Conservation (phyloP, 2,329 filamentous ascomycete species). For the Verticillium klebahnii region DNA sequence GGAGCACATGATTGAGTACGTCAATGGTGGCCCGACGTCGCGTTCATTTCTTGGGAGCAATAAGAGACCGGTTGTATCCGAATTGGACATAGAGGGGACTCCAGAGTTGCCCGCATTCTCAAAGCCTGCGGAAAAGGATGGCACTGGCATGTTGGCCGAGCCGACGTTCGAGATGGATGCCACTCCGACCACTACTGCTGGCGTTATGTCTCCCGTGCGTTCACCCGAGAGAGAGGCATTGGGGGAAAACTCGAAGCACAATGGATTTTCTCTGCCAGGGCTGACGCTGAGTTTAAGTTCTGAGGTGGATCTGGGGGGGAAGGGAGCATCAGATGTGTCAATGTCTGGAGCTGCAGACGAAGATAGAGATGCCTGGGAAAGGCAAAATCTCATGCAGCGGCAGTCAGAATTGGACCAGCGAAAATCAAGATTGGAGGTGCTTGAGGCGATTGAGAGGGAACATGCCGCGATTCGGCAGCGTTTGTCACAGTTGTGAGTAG, state of each 20-base stretch:
- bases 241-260: background rate
- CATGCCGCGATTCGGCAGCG: background rate
- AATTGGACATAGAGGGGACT: background rate
- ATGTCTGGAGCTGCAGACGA: background rate
- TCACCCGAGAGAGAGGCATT: background rate
- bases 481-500: background rate
- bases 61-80: background rate
- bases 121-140: background rate
- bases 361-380: background rate
- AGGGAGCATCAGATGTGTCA: background rate
- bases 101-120: background rate
- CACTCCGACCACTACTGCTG: background rate
- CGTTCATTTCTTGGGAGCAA: background rate
- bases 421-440: background rate
- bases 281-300: background rate
- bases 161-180: background rate
- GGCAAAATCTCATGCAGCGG: background rate
- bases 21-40: too few species aligned
- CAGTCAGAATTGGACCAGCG: background rate
- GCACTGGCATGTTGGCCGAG: background rate
- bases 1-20: too few species aligned
- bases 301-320: background rate
- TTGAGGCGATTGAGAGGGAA: slow-evolving; percentile 1
- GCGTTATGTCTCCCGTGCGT: background rate
- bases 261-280: background rate